Base-by-base conservation (phyloP, 495 filamentous ascomycete species). In the Glonium stellatum region DNA sequence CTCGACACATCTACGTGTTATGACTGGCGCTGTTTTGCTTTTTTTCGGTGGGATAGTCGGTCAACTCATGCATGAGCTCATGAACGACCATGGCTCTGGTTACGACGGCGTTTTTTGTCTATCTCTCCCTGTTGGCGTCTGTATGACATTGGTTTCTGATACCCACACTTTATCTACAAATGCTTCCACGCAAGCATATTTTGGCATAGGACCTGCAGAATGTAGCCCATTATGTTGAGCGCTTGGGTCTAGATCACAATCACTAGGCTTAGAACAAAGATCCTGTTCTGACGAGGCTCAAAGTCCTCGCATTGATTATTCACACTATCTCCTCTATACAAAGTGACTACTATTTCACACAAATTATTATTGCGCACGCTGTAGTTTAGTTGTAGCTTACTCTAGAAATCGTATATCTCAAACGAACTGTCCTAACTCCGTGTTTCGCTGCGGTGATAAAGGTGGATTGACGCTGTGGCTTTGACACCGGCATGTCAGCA, bases 11-110 rank as follows among this genome's bases (percentile, higher is more conserved):
- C 25, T 21, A 66, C 51, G 63, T 62, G 15, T 66, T 59, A 66
- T 53, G 63, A 66, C 54, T 39, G 59, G 63, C 54, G 59, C 62
- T 62, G 10, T 50, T 31, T 51, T 58, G 41, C 53, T 21, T 55
- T 62, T 49, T 54, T 48, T 22, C 15, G 61, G 61, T 34, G 12
- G 19, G 22, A 44, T 58, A 37, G 58, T 37, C 15, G 11, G 21
- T 4, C 48, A 51, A n/a, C 48, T 51, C 48, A 22, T 23, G 39
- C 39, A 44, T 44, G 39, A 44, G 39, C 39, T 18, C 13, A 44
- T 18, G 27, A 44, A 44, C 18, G 39, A 18, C 39, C 18, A 44
- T 44, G 39, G 39, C 12, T 44, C 39, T 13, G 27, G 13, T 58
- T 25, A 54, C 31, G 23, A 47, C 27, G 63, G 63, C 63, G 58